A percentile compares a stretch with the other conserved stretches of the same genome.
These are phyloP conservation scores for Trametes cingulata DNA, from an alignment of 768 basidiomycete genomes.

Conservation along the genomic window DNA sequence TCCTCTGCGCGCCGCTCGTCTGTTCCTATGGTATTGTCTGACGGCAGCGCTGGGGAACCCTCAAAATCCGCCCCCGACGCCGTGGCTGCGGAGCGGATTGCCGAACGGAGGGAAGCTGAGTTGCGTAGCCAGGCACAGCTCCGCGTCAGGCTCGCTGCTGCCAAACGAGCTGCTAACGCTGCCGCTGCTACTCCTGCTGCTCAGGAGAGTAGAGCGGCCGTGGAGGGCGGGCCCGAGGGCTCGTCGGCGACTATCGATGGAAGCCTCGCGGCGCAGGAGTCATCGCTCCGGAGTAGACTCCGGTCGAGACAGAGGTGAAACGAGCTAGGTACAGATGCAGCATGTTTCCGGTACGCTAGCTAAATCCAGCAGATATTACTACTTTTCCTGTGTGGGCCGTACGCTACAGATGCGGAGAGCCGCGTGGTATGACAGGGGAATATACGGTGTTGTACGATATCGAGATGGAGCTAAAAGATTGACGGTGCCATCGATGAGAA, in stretches of 20 bases:
- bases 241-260: constrained; percentile 11
- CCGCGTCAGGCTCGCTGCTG: constrained; percentile 48
- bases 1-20: constrained; percentile 2
- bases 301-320: constrained; percentile 9
- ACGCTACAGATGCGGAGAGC: constrained; percentile 21
- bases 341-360: constrained; percentile 18
- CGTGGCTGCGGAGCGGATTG: constrained; percentile 15
- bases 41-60: constrained; percentile 4
- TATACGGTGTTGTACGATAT: constrained; percentile 14
- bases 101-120: constrained; percentile 40
- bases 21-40: constrained; percentile 12
- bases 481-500: constrained; percentile 15
- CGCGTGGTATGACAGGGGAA: constrained; percentile 14
- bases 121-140: constrained; percentile 51
- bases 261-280: constrained; percentile 14
- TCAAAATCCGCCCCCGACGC: constrained; percentile 6
- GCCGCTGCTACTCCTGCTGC: background rate
- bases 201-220: background rate
- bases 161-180: constrained; percentile 31
- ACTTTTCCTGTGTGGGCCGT: constrained; percentile 19
- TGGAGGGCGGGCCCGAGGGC: constrained; percentile 3
- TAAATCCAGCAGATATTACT: constrained; percentile 21
- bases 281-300: constrained; percentile 14
- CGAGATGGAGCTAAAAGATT: constrained; percentile 12
- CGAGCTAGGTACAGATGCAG: constrained; percentile 13